Evolutionary conservation across 1,284 basidiomycete genomes (phyloP), one percentile per base, ranked within the genome.

Genomic region (Salmacisia buchloeana): DNA sequence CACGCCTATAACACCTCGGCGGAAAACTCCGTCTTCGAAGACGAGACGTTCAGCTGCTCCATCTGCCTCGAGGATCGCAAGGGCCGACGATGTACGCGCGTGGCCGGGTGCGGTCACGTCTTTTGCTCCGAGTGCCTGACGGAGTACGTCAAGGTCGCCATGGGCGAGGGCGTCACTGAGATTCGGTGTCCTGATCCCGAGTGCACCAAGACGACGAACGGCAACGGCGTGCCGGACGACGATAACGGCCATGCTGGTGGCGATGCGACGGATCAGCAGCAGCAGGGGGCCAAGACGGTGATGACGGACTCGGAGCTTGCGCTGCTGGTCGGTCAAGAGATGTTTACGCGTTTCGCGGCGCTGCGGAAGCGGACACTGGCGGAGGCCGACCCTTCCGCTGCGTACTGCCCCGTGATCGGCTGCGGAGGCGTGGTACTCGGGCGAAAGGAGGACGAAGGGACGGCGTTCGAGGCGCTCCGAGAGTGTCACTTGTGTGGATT

Each of bases 51-150:
- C 58, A 64, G 68, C 36, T 72, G 70, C 41, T 66, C 63, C 49
- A 72, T 72, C 58, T 72, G 70, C 38, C 66, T 72, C 23, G 70
- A 72, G 41, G 65, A 65, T 1, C 63, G 64, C 23, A 72, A 72
- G 36, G 70, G 70, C 12, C 52, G 62, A 41, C 56, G 63, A 3
- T 72, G 70, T 57, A 66, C 58, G 2, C 46, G 58, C 36, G 60
- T 72, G 15, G 27, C 38, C 0, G 68, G 66, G 9, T 72, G 70
- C 35, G 66, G 65, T 5, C 70, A 72, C 58, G 65, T 72, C 18
- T 72, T 72, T 21, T 72, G 70, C 65, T 67, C 62, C 10, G 66
- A 66, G 1, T 72, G 70, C 46, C 63, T 72, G 5, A 54, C 63
- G 1, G 63, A 60, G 34, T 72, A 72, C 35, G 63, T 72, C 15